These are phyloP conservation scores for Samsoniella hepiali DNA, from an alignment of 2,329 filamentous ascomycete species.

Conservation along the genomic window DNA sequence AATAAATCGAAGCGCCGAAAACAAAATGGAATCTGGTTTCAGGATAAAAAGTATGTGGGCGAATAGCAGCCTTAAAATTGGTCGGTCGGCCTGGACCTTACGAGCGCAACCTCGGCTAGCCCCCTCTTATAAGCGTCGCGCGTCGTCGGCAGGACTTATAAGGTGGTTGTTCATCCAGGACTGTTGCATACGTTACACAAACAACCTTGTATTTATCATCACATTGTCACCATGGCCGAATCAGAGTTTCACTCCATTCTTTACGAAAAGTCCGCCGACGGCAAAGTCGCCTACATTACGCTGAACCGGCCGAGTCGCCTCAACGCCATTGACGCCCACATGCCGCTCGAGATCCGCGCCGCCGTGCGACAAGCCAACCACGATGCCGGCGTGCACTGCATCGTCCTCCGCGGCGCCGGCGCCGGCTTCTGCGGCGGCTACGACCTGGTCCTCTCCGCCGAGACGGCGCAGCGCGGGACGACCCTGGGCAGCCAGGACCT, in stretches of 20 bases:
- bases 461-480: constrained; percentile 17
- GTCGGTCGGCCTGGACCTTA: neutral
- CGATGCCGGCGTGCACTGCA: constrained; percentile 20
- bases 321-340: constrained; percentile 20
- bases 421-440: constrained; percentile 22
- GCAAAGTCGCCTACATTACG: constrained; percentile 21
- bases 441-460: constrained; percentile 20
- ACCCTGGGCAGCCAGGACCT: constrained; percentile 21
- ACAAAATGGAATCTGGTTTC: neutral
- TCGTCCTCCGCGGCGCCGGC: constrained; percentile 18
- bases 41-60: neutral
- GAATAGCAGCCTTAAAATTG: neutral
- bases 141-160: neutral
- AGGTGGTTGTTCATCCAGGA: neutral
- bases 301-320: constrained; percentile 20
- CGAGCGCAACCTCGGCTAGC: constrained; percentile 3
- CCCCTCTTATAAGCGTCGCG: neutral
- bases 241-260: constrained; percentile 16
- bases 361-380: constrained; percentile 19
- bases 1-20: neutral
- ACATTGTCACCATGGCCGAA: neutral
- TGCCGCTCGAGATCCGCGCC: constrained; percentile 17
- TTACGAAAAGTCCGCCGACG: constrained; percentile 18
- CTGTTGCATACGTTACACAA: neutral
- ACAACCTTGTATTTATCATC: neutral